A percentile compares a stretch with the other conserved stretches of the same genome.
These are phyloP conservation scores for Acer negundo DNA, from an alignment of 345 rosid species.

Conservation along the genomic window DNA sequence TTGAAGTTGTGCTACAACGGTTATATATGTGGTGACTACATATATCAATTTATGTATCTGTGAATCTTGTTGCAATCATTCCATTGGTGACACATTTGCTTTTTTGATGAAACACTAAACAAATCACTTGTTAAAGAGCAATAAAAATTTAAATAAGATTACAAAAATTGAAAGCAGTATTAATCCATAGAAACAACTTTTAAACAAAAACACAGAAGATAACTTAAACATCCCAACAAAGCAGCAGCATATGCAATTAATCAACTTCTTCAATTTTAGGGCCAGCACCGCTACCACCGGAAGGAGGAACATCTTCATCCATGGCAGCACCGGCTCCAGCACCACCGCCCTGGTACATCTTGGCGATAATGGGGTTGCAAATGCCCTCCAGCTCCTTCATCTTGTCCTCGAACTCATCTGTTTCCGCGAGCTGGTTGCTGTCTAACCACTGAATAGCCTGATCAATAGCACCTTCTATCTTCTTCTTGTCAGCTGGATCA, in stretches of 20 bases:
- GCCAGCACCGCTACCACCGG: conserved; percentile 51
- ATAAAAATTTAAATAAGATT: too few relatives aligned
- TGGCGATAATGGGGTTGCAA: conserved; percentile 63
- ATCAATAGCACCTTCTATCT: conserved; percentile 59
- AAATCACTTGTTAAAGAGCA: too few relatives aligned
- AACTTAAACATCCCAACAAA: neutral
- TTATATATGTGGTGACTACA: too few relatives aligned
- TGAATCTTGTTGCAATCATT: neutral
- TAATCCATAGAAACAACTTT: too few relatives aligned
- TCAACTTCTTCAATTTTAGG: conserved; percentile 75
- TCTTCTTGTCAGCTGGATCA: conserved; percentile 54
- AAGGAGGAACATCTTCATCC: conserved; percentile 33
- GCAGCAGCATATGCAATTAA: conserved; percentile 21
- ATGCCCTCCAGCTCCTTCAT: conserved; percentile 63
- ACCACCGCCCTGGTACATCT: conserved; percentile 50
- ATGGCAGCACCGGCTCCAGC: conserved; percentile 33
- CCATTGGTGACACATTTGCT: too few relatives aligned
- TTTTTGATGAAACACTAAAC: too few relatives aligned
- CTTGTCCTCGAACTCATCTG: conserved; percentile 64
- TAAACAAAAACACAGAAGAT: neutral
- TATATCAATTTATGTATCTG: neutral
- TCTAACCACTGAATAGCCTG: conserved; percentile 60
- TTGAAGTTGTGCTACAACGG: neutral
- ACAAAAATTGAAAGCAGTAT: too few relatives aligned
- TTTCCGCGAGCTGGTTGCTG: conserved; percentile 53